Evolutionary conservation across 2,329 filamentous ascomycete genomes (phyloP), one percentile per base, ranked within the genome.

Genomic region (Cladosporium colombiae): DNA sequence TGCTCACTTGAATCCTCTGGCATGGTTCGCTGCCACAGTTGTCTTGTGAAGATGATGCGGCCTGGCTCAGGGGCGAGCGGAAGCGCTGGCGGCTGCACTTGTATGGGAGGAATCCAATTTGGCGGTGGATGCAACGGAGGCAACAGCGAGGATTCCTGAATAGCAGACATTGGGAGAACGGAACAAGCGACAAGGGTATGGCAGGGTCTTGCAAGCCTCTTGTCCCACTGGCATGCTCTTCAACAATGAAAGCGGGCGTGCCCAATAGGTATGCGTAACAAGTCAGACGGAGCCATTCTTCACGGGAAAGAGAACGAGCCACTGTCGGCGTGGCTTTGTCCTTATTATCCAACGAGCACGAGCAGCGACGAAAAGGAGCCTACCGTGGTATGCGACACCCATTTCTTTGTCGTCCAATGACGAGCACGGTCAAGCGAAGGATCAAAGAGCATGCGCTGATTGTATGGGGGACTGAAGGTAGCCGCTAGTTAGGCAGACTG

Each of bases 1-100:
- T 69, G 66, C 61, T 73, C 71, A 71, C 65, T 72, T 61, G 66
- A 66, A 68, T 65, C 70, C 68, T 72, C 73, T 67, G 74, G 71
- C 75, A 77, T 77, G 67, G 68, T 77, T 73, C 74, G 72, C 71
- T 76, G 73, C 74, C 75, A 76, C 71, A 76, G 70, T 63, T 77
- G 73, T 74, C 76, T 74, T 57, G 75, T 76, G 68, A 76, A 77
- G 70, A 76, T 68, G 69, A 76, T 73, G 59, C 67, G 73, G 31
- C 70, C 70, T 53, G 71, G 61, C 49, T 72, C 73, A 72, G 58
- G 58, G 52, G 21, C 31, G 35, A 53, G 44, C 27, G 50, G 35
- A 31, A 27, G 44, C 61, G 70, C 60, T 62, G 69, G 59, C n/a
- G 65, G 65, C 69, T 65, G 73, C 70, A 71, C 71, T 71, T 72